phyloP scores from a whole-genome alignment of 257 asterid species.

The Lantana camara region DNA sequence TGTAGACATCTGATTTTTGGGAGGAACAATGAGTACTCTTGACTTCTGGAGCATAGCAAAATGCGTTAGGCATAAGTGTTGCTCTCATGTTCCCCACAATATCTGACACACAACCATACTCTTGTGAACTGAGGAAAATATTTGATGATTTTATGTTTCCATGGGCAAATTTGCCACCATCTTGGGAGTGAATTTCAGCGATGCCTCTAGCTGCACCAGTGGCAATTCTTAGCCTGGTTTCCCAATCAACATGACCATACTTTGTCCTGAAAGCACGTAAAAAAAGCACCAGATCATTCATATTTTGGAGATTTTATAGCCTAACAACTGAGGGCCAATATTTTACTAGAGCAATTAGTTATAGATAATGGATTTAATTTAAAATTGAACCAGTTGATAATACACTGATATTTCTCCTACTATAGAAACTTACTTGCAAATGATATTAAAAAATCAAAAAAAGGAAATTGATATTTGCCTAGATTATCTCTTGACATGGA shows the following conservation, averaged over 20 bases:
- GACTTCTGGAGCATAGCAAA: constrained; percentile 21
- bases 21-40: not conserved
- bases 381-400: too few relatives aligned
- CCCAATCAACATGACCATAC: constrained; percentile 10
- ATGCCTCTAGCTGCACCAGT: not conserved
- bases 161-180: constrained; percentile 12
- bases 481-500: not conserved
- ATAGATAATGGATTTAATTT: too few relatives aligned
- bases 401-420: too few relatives aligned
- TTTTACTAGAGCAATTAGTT: too few relatives aligned
- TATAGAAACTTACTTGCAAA: too few relatives aligned
- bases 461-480: too few relatives aligned
- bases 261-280: not conserved
- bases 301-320: too few relatives aligned
- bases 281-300: not conserved
- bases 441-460: too few relatives aligned
- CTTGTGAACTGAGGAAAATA: not conserved
- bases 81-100: not conserved
- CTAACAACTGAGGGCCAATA: too few relatives aligned
- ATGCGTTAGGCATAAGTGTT: not conserved
- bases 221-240: not conserved
- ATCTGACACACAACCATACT: constrained; percentile 1
- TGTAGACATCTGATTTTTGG: constrained; percentile 20
- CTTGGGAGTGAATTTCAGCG: constrained; percentile 2
- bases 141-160: constrained; percentile 20